Evolutionary conservation across 176 grass and related monocot species (phyloP).

Genomic region (Leersia perrieri): DNA sequence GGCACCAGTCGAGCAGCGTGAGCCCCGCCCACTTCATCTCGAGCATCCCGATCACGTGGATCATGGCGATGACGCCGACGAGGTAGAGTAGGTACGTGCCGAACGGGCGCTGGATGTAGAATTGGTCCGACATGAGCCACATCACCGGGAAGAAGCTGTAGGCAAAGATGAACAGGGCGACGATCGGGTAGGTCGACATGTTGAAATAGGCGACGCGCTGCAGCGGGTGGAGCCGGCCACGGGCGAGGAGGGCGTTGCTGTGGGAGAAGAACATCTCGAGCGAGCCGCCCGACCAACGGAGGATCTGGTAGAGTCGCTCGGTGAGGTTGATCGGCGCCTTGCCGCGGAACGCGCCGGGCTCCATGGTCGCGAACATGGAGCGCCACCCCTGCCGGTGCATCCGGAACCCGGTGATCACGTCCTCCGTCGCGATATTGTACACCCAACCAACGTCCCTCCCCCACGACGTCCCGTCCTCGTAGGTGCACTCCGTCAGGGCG

Average conservation of each 20-base stretch:
- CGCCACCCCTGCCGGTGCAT: constrained; percentile 53
- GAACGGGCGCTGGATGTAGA: constrained; percentile 47
- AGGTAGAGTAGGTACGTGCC: constrained; percentile 34
- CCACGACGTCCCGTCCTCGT: constrained; percentile 37
- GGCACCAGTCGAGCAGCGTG: constrained; percentile 50
- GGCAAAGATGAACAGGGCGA: constrained; percentile 41
- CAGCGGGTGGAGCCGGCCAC: constrained; percentile 13
- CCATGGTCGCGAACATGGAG: constrained; percentile 36
- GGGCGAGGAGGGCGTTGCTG: constrained; percentile 39
- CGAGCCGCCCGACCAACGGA: constrained; percentile 40
- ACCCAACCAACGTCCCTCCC: constrained; percentile 48
- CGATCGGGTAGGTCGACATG: constrained; percentile 49
- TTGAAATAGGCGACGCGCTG: constrained; percentile 45
- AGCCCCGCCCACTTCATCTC: constrained; percentile 45
- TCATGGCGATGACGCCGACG: constrained; percentile 16
- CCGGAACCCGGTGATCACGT: constrained; percentile 47
- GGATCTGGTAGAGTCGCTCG: constrained; percentile 45
- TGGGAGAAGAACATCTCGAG: constrained; percentile 59
- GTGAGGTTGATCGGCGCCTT: constrained; percentile 52
- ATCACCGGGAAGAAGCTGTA: constrained; percentile 49
- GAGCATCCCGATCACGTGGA: constrained; percentile 48
- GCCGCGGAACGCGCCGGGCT: constrained; percentile 43
- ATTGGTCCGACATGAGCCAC: constrained; percentile 45
- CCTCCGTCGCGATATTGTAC: constrained; percentile 54
- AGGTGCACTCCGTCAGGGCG: constrained; percentile 30